phyloP scores from a whole-genome alignment of 179 eudicot species.

The Vitellaria paradoxa region DNA sequence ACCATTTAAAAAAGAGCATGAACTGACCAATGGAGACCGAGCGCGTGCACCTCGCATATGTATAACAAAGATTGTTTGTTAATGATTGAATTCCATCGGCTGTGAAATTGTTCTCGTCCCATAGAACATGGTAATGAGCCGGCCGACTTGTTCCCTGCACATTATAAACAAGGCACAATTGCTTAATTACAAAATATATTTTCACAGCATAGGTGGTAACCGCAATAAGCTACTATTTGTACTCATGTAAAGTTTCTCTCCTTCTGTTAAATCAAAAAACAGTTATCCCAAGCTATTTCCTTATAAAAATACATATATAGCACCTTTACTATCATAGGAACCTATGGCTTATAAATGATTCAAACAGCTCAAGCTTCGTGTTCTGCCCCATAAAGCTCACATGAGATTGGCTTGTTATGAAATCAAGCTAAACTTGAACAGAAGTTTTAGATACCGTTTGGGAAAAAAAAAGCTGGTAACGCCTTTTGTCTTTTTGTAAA shows the following conservation, averaged over 20 bases:
- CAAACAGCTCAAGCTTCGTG: too few species aligned
- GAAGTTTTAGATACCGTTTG: too few species aligned
- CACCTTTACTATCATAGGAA: too few species aligned
- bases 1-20: not conserved
- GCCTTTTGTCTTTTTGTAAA: too few species aligned
- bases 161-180: not conserved
- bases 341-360: too few species aligned
- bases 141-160: conserved; percentile 84
- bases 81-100: conserved; percentile 74
- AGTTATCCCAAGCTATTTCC: not conserved
- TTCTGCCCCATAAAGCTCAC: too few species aligned
- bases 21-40: conserved; percentile 56
- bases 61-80: conserved; percentile 79
- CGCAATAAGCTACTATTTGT: not conserved
- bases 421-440: too few species aligned
- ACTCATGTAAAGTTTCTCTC: not conserved
- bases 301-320: too few species aligned
- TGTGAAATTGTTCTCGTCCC: conserved; percentile 49
- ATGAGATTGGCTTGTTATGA: too few species aligned
- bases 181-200: not conserved
- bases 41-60: conserved; percentile 67
- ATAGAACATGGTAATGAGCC: conserved; percentile 52
- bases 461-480: too few species aligned
- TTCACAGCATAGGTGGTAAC: not conserved
- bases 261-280: too few species aligned